Evolutionary conservation across 1,284 basidiomycete species (phyloP), one percentile per base, ranked within the genome.

Genomic region (Pulchroboletus neoregius): DNA sequence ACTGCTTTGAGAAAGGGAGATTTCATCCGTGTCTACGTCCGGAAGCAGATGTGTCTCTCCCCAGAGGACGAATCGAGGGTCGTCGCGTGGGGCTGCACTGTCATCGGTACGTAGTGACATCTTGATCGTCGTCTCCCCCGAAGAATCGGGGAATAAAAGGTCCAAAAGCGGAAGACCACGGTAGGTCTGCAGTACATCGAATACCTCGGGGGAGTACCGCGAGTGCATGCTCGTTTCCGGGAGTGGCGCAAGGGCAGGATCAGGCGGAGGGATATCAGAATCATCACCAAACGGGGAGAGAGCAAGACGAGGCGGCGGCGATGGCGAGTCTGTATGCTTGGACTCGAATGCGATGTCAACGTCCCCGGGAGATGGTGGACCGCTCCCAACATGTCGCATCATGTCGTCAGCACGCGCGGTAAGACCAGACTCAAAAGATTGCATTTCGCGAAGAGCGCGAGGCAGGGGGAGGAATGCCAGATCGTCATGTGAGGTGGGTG

Each of bases 51-150:
- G 62, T 6, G 75, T 63, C 54, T 87, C 79, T n/a, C 87, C 88
- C 90, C 90, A 94, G 13, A 93, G 83, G 23, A 91, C 87, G 61
- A 92, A 93, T 0, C 90, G 78, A 16, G 91, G 90, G 56, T 94
- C 91, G 54, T 91, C 84, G 15, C 82, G 76, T 2, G 87, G 88
- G 0, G 80, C 75, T 6, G 84, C 80, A 26, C 74, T 78, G 46
- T 83, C 78, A 27, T 86, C 81, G 0, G 76, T 62, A 31, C 78
- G 75, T 12, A 84, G 60, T 1, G 82, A 85, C 60, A 89, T 69
- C 58, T 76, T 81, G 62, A 87, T 82, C 16, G 79, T 82, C 11
- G 79, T 79, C 52, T 78, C 72, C 12, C 62, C 62, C 1, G 41
- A 47, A 15, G 62, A 62, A 24, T 65, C 57, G 0, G 71, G 67